Percentiles rank a stretch among this genome's conserved stretches.
Conservation (phyloP, 805 yeast species). For the Teunomyces tritomae region DNA sequence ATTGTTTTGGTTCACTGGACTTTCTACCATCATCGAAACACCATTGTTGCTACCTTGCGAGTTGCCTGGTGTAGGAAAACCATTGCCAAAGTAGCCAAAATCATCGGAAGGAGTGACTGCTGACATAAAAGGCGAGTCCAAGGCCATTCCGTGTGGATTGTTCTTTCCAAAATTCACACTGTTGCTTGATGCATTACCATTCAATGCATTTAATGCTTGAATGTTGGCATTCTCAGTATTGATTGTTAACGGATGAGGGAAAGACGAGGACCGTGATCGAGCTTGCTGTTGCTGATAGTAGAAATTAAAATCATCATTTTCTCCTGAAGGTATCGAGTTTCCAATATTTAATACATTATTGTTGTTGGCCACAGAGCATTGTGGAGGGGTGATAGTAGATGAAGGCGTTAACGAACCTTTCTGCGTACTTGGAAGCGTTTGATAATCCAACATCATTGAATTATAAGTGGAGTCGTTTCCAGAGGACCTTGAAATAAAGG, state of each 20-base stretch:
- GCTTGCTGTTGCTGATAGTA: conserved; percentile 14
- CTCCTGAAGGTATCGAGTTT: conserved; percentile 12
- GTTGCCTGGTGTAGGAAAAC: conserved; percentile 6
- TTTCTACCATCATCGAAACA: conserved; percentile 9
- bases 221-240: conserved; percentile 34
- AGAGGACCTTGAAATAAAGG: conserved; percentile 33
- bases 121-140: conserved; percentile 43
- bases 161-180: background rate
- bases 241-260: conserved; percentile 36
- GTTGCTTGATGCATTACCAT: conserved; percentile 12
- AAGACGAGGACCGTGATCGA: conserved; percentile 21
- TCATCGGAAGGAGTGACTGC: conserved; percentile 38
- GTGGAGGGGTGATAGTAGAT: conserved; percentile 11
- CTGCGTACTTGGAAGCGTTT: conserved; percentile 37
- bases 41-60: conserved; percentile 8
- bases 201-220: conserved; percentile 22
- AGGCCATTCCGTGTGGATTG: conserved; percentile 13
- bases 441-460: conserved; percentile 40
- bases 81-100: conserved; percentile 27
- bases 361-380: conserved; percentile 5
- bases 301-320: conserved; percentile 33
- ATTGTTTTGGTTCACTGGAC: conserved; percentile 12
- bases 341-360: conserved; percentile 7
- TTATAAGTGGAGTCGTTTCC: conserved; percentile 21
- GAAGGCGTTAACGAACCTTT: conserved; percentile 27